Conservation (phyloP, 1,284 basidiomycete genomes). For the Cystobasidium pallidum region DNA sequence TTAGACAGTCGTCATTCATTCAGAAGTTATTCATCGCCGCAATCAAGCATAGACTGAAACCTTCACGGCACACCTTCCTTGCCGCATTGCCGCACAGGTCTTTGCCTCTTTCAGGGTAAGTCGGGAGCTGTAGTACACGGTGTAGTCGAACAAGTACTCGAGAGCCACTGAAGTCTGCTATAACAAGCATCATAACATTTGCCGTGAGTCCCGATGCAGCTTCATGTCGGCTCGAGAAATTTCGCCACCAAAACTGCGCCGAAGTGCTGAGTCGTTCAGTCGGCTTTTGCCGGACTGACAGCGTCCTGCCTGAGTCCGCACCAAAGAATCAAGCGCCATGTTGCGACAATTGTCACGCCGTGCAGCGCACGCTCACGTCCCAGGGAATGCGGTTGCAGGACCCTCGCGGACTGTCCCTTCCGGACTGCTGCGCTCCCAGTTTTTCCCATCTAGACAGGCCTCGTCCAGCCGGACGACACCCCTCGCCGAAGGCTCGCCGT, state of each 20-base stretch:
- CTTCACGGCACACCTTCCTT: too few species aligned
- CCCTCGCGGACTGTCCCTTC: constrained; percentile 6
- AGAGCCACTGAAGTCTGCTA: too few species aligned
- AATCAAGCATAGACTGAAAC: too few species aligned
- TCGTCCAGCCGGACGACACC: constrained; percentile 6
- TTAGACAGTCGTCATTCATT: background rate
- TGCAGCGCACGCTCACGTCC: constrained; percentile 11
- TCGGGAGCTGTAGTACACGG: too few species aligned
- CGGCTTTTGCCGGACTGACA: background rate
- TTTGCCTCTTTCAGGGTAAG: too few species aligned
- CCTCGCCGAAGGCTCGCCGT: constrained; percentile 1
- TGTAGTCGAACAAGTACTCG: too few species aligned
- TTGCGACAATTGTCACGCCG: constrained; percentile 15
- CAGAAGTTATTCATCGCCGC: too few species aligned
- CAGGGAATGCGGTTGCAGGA: constrained; percentile 7
- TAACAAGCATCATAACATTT: background rate
- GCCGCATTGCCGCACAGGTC: too few species aligned
- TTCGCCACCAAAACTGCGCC: constrained; percentile 8
- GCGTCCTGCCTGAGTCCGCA: too few species aligned
- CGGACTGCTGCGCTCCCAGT: background rate
- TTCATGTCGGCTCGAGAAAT: background rate
- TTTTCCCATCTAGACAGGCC: constrained; percentile 25
- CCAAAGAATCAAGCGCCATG: background rate
- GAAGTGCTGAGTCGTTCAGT: constrained; percentile 6
- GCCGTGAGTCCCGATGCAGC: background rate